Base-by-base conservation (phyloP, 176 grass and related monocot species). In the Oryza coarctata region DNA sequence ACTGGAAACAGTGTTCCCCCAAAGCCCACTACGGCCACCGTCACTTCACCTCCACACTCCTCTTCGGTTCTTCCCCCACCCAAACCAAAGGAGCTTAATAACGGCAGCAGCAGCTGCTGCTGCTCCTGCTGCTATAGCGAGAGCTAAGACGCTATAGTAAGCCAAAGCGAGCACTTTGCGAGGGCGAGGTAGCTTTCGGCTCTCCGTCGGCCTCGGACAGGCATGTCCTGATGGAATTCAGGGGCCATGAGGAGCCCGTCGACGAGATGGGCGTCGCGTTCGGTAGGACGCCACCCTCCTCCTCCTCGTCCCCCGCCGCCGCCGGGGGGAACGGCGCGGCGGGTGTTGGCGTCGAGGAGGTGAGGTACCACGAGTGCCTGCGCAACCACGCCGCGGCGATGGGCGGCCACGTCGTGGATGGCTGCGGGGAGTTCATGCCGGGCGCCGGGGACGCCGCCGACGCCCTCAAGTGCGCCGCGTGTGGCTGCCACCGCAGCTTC, bases 371-470 rank as follows among this genome's bases (percentile, higher is more conserved):
- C 6, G 91, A 94, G 88, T 94, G 91, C 83, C 86, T 90, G 43
- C 91, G 91, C 71, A 94, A 94, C 83, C 91, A 94, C 80, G 88
- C 88, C 2, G 88, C 80, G 0, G 70, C 88, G 65, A 33, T 71
- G 35, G 91, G 91, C 17, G 88, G 91, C 25, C 91, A 88, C 79
- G 86, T 83, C 62, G 86, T 94, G 29, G 91, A 94, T 71, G 91
- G 91, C 1, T 94, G 91, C 88, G 88, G 91, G 64, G 91, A 94
- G 91, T 94, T 94, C 88, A 94, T 94, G 91, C 88, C 85, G 30
- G 14, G 58, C 28, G 36, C 17, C 28, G 76, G 28, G 25, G 85
- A 68, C 57, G 75, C 28, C 17, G 63, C 73, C 75, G 82, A 80
- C 57, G 64, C 65, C 22, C 79, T 90, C 78, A 73, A 28, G 31